Conservation (phyloP, 2,329 filamentous ascomycete species). For the Cladobotryum mycophilum region DNA sequence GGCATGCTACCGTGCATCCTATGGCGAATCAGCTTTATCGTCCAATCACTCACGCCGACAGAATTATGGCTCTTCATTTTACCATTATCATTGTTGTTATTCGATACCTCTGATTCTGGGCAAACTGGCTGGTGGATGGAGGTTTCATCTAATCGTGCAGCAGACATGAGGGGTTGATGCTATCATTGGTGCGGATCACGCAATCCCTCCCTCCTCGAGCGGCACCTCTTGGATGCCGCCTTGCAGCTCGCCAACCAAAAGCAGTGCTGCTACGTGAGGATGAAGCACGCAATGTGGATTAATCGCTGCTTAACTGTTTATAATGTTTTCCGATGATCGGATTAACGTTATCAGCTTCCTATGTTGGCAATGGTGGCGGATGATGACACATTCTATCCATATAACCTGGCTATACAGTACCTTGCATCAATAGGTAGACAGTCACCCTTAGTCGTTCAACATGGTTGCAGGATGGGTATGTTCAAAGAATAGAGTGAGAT, state of each 20-base stretch:
- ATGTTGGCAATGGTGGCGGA: too few species aligned
- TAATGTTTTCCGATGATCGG: neutral
- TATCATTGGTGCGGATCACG: conserved; percentile 14
- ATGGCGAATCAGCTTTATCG: conserved; percentile 10
- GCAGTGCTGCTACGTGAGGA: neutral
- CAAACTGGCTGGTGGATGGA: neutral
- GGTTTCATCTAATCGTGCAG: neutral
- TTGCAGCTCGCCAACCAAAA: neutral
- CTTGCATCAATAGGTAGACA: too few species aligned
- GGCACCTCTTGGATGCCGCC: neutral
- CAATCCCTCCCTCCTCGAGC: conserved; percentile 1
- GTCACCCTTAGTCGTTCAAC: too few species aligned
- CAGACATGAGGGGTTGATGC: conserved; percentile 7
- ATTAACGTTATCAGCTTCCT: too few species aligned
- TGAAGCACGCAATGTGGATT: neutral
- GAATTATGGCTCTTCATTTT: neutral
- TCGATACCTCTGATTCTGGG: neutral
- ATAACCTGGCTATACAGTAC: too few species aligned
- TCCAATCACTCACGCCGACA: conserved; percentile 6
- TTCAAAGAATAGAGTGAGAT: too few species aligned
- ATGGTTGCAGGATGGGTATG: too few species aligned
- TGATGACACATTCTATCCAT: too few species aligned
- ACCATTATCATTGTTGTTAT: neutral
- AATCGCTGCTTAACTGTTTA: neutral
- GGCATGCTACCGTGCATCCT: conserved; percentile 7